phyloP scores from a whole-genome alignment of 352 stramenopile genomes.

The Blastocystis sp. region DNA sequence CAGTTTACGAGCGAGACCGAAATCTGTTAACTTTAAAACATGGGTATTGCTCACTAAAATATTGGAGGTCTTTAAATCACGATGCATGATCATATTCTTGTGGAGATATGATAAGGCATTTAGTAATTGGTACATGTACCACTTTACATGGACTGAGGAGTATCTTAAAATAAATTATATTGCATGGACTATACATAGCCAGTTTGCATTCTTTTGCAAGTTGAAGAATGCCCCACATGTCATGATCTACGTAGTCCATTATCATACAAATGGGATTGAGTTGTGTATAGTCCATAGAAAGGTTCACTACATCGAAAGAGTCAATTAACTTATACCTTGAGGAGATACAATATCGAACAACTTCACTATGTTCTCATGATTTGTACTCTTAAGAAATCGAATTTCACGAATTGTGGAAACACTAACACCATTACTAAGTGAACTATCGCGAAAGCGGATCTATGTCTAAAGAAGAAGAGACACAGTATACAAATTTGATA shows the following conservation, averaged over 20 bases:
- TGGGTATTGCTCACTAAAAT: slow-evolving; percentile 73
- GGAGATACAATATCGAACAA: slow-evolving; percentile 48
- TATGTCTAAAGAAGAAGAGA: not conserved
- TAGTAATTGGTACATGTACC: slow-evolving; percentile 64
- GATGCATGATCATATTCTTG: slow-evolving; percentile 64
- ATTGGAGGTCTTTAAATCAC: slow-evolving; percentile 64
- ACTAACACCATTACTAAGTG: slow-evolving; percentile 40
- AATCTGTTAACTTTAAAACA: slow-evolving; percentile 54
- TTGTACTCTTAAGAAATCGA: slow-evolving; percentile 51
- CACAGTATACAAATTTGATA: slow-evolving; percentile 44
- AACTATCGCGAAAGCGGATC: slow-evolving; percentile 50
- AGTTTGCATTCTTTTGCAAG: slow-evolving; percentile 22
- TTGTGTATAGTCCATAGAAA: slow-evolving; percentile 42
- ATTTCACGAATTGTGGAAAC: slow-evolving; percentile 65
- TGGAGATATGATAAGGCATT: slow-evolving; percentile 50
- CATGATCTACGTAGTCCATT: slow-evolving; percentile 66
- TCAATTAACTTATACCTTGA: not conserved
- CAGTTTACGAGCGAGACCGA: slow-evolving; percentile 63
- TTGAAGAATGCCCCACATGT: slow-evolving; percentile 64
- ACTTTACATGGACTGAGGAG: slow-evolving; percentile 37
- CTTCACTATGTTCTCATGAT: slow-evolving; percentile 62
- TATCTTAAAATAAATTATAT: slow-evolving; percentile 13
- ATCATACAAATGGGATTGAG: slow-evolving; percentile 63
- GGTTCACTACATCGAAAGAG: slow-evolving; percentile 22
- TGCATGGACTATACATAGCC: not conserved